phyloP scores from a whole-genome alignment of 805 yeast species.

The Myxozyma sirexii region DNA sequence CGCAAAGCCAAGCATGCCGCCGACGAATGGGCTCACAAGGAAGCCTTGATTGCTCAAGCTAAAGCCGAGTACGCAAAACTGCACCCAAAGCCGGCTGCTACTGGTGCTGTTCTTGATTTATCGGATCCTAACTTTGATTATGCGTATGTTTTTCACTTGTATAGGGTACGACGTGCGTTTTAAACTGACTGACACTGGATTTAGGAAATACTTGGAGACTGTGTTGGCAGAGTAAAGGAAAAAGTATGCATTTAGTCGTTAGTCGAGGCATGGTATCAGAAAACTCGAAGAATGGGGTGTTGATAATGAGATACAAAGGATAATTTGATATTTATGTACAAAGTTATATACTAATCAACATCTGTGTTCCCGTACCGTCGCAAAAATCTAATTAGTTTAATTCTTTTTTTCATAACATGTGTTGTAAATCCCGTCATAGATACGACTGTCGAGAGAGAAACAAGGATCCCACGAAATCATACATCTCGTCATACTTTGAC shows the following conservation, averaged over 20 bases:
- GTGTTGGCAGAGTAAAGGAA: neutral
- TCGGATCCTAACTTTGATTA: slow-evolving; percentile 91
- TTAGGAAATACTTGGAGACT: slow-evolving; percentile 25
- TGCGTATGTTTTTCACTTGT: slow-evolving; percentile 45
- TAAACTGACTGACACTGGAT: neutral
- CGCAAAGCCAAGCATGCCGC: slow-evolving; percentile 62
- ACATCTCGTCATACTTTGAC: slow-evolving; percentile 20
- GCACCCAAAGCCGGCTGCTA: slow-evolving; percentile 48
- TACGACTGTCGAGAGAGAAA: neutral
- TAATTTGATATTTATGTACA: no score
- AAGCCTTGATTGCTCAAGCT: slow-evolving; percentile 81
- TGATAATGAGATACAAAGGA: no score
- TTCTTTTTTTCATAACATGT: no score
- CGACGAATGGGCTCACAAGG: slow-evolving; percentile 62
- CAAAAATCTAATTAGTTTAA: no score
- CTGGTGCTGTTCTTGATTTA: slow-evolving; percentile 54
- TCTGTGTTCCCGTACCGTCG: no score
- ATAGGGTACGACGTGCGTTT: no score
- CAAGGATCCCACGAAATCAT: slow-evolving; percentile 1
- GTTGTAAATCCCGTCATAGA: no score
- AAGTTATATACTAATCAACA: no score
- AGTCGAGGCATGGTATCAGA: no score
- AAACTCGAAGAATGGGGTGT: no score
- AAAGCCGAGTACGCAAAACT: slow-evolving; percentile 82
- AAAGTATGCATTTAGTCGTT: neutral